Conservation (phyloP, 805 yeast genomes). For the Candida endomychidarum region DNA sequence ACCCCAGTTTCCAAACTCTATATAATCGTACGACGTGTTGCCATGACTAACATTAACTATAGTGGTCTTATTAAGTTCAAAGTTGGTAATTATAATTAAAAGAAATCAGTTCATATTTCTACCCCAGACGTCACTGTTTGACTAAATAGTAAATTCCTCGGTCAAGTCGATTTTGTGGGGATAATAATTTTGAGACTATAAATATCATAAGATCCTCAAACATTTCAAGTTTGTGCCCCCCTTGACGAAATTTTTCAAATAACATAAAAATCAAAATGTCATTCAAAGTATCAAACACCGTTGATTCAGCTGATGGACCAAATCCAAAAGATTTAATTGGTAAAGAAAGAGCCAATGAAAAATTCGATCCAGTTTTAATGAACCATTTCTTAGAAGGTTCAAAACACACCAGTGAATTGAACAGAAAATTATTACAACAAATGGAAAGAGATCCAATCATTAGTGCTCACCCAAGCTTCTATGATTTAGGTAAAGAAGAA, state of each 20-base stretch:
- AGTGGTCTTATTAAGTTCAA: too few relatives aligned
- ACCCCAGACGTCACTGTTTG: constrained; percentile 4
- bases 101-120: constrained; percentile 1
- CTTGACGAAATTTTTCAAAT: too few relatives aligned
- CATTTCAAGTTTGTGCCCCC: neutral
- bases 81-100: too few relatives aligned
- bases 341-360: constrained; percentile 30
- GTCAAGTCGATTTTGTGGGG: constrained; percentile 4
- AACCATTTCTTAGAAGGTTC: constrained; percentile 43
- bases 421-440: constrained; percentile 54
- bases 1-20: too few relatives aligned
- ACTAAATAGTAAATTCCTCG: neutral
- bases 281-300: constrained; percentile 17
- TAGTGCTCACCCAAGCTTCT: constrained; percentile 51
- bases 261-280: constrained; percentile 1
- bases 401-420: constrained; percentile 41
- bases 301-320: constrained; percentile 28
- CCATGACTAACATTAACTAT: too few relatives aligned
- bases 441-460: constrained; percentile 68
- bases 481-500: constrained; percentile 55
- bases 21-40: neutral
- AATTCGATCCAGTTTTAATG: constrained; percentile 39
- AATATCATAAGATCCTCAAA: constrained; percentile 5
- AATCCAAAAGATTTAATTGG: constrained; percentile 32
- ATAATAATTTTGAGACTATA: neutral